A percentile compares a stretch with the other conserved stretches of the same genome.
Conservation (phyloP, 495 filamentous ascomycete species). For the Lasiosphaeria ovina region DNA sequence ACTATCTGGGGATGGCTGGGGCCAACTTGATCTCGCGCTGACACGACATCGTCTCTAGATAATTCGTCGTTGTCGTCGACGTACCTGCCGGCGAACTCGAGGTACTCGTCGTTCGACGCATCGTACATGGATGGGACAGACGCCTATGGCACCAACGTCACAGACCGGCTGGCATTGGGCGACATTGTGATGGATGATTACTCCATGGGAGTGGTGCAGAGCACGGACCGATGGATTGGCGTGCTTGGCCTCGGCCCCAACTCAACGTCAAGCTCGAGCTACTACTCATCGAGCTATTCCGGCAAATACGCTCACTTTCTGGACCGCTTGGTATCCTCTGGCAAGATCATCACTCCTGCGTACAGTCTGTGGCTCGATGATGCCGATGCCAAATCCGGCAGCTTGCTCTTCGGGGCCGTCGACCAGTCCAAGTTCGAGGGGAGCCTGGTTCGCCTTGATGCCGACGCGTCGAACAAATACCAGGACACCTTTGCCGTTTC, state of each 20-base stretch:
- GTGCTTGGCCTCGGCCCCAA: slow-evolving; percentile 77
- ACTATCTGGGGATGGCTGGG: too few species aligned
- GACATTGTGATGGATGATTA: slow-evolving; percentile 57
- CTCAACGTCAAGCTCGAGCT: slow-evolving; percentile 46
- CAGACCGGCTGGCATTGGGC: slow-evolving; percentile 65
- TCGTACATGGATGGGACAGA: slow-evolving; percentile 65
- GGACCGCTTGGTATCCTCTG: slow-evolving; percentile 59
- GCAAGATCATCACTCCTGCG: slow-evolving; percentile 66
- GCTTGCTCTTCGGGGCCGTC: slow-evolving; percentile 80
- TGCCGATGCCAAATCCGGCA: slow-evolving; percentile 58
- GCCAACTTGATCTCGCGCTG: too few species aligned
- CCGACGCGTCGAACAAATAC: slow-evolving; percentile 30
- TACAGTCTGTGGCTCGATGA: slow-evolving; percentile 84
- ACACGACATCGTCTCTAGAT: slow-evolving; percentile 21
- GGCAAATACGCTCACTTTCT: slow-evolving; percentile 68
- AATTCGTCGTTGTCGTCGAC: slow-evolving; percentile 61
- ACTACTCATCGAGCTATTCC: neutral
- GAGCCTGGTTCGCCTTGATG: slow-evolving; percentile 58
- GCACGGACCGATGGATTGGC: slow-evolving; percentile 58
- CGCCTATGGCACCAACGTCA: slow-evolving; percentile 66
- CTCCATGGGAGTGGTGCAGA: slow-evolving; percentile 71
- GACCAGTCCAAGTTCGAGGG: slow-evolving; percentile 72
- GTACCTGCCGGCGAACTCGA: slow-evolving; percentile 53
- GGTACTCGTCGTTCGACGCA: slow-evolving; percentile 61
- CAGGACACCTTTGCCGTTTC: slow-evolving; percentile 61